Evolutionary conservation across 495 filamentous ascomycete species (phyloP).

Genomic region (Neurospora pannonica): DNA sequence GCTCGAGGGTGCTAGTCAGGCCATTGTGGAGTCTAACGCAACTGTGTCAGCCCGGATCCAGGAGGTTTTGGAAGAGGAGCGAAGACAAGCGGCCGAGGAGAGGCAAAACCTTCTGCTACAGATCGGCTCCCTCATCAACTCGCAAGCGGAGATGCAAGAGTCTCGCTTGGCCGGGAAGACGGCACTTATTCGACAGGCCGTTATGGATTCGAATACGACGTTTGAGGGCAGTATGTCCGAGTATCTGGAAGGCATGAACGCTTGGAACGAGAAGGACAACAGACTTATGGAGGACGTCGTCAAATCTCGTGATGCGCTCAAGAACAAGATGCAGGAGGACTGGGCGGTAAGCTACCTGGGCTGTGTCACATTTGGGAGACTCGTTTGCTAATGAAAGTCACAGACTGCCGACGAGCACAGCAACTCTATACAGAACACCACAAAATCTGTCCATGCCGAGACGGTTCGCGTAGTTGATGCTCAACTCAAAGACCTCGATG

Average conservation of each 20-base stretch:
- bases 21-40: conserved; percentile 55
- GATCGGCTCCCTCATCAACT: conserved; percentile 64
- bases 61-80: conserved; percentile 66
- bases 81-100: conserved; percentile 61
- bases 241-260: conserved; percentile 63
- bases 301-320: conserved; percentile 64
- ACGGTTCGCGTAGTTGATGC: conserved; percentile 83
- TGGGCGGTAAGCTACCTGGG: conserved; percentile 56
- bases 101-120: conserved; percentile 64
- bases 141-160: conserved; percentile 63
- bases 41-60: conserved; percentile 58
- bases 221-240: conserved; percentile 54
- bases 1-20: conserved; percentile 55
- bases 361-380: background rate
- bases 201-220: conserved; percentile 49
- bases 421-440: conserved; percentile 65
- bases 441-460: conserved; percentile 83
- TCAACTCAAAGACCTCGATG: conserved; percentile 76
- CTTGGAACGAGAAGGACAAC: conserved; percentile 62
- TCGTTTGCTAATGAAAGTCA: conserved; percentile 17
- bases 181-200: conserved; percentile 48
- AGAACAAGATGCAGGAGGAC: conserved; percentile 74
- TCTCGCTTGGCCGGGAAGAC: conserved; percentile 57
- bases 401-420: conserved; percentile 72
- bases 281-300: conserved; percentile 60